Conservation (phyloP, 352 stramenopile species). For the Aphanomyces astaci region DNA sequence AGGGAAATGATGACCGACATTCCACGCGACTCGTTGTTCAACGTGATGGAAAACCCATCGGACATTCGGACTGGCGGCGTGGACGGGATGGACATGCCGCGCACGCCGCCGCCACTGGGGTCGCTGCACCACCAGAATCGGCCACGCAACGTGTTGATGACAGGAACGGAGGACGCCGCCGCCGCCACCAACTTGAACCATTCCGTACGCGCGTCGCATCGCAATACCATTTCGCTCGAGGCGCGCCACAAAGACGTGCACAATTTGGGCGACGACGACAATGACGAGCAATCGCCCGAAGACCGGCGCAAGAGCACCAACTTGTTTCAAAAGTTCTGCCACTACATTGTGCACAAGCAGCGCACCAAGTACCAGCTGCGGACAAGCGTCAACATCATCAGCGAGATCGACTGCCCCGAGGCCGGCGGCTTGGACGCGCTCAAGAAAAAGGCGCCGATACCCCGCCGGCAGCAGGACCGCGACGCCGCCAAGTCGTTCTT, state of each 20-base stretch:
- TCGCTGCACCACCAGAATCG: background rate
- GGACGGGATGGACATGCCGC: background rate
- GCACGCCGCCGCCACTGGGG: background rate
- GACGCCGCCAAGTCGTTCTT: background rate
- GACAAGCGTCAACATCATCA: background rate
- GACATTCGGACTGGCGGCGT: background rate
- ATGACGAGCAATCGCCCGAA: background rate
- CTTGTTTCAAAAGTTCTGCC: conserved; percentile 16
- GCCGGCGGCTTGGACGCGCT: background rate
- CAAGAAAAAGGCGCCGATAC: background rate
- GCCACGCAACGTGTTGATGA: background rate
- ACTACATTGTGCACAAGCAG: conserved; percentile 17
- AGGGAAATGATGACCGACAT: background rate
- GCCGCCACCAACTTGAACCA: background rate
- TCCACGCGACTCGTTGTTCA: background rate
- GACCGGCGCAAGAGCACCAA: background rate
- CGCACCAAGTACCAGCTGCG: conserved; percentile 1
- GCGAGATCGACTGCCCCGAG: conserved; percentile 7
- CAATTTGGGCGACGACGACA: background rate
- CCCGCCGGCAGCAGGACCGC: background rate
- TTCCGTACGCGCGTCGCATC: background rate
- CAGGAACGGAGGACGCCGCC: background rate
- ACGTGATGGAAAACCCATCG: background rate
- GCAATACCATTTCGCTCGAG: background rate
- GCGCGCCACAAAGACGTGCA: conserved; percentile 1